phyloP scores from a whole-genome alignment of 306 rosid genomes.

The Arachis hypogaea region DNA sequence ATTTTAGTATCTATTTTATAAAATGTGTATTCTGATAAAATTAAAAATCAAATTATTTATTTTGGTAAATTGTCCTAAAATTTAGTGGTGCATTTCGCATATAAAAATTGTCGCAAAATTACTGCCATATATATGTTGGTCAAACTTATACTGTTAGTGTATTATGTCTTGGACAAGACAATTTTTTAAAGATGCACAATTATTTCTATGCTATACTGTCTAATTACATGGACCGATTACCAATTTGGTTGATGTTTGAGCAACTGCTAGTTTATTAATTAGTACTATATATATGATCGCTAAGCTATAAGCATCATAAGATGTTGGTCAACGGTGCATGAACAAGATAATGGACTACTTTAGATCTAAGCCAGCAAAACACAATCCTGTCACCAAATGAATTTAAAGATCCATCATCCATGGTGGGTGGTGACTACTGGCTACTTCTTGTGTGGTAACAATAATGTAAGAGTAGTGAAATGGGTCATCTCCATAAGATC shows the following conservation, averaged over 20 bases:
- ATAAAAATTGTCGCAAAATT: no score
- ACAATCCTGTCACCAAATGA: conserved; percentile 36
- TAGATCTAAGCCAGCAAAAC: conserved; percentile 38
- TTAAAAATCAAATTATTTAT: no score
- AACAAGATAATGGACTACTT: conserved; percentile 38
- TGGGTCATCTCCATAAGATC: not conserved
- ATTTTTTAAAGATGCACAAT: no score
- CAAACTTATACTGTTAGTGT: no score
- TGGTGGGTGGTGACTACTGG: conserved; percentile 1
- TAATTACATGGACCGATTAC: conserved; percentile 18
- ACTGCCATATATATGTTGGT: no score
- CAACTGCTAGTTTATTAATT: conserved; percentile 31
- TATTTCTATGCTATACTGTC: no score
- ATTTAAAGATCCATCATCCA: not conserved
- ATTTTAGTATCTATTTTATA: no score
- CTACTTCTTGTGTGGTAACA: not conserved
- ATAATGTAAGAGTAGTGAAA: not conserved
- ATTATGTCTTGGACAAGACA: no score
- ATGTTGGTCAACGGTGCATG: conserved; percentile 50
- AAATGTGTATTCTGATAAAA: no score
- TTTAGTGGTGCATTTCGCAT: no score
- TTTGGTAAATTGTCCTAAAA: no score
- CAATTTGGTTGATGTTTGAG: conserved; percentile 37
- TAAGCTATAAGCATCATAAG: conserved; percentile 11
- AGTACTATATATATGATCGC: not conserved